A percentile compares a stretch with the other conserved stretches of the same genome.
Evolutionary conservation across 108 stramenopile genomes (phyloP).

Genomic region (Skeletonema grethae): DNA sequence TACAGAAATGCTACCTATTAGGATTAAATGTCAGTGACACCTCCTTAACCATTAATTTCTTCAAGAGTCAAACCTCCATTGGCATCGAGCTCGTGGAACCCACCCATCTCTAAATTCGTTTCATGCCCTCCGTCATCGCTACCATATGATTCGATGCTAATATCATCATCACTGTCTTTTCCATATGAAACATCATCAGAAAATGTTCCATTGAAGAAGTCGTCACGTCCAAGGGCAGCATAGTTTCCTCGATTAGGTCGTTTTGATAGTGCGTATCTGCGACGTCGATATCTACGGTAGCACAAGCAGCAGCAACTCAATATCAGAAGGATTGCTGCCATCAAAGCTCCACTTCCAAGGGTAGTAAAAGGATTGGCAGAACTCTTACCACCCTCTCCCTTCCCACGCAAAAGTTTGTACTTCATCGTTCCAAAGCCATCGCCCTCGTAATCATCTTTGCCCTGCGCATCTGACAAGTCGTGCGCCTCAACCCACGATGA

Average conservation of each 20-base stretch:
- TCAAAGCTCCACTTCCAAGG: not conserved
- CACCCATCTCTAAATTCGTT: constrained; percentile 24
- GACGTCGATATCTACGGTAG: constrained; percentile 21
- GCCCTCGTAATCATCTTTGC: not conserved
- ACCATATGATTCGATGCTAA: constrained; percentile 17
- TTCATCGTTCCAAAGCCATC: constrained; percentile 4
- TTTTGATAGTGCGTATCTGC: not conserved
- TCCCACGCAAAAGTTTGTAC: not conserved
- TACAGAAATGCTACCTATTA: not conserved
- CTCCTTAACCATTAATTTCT: constrained; percentile 31
- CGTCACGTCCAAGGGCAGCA: constrained; percentile 32
- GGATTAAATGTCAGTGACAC: too few relatives aligned
- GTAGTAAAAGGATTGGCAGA: not conserved
- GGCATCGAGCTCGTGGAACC: constrained; percentile 23
- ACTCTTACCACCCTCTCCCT: not conserved
- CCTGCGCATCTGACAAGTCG: not conserved
- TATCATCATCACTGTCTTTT: constrained; percentile 33
- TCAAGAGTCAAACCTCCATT: constrained; percentile 38
- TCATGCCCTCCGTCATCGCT: constrained; percentile 4
- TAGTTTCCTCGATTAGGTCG: constrained; percentile 19
- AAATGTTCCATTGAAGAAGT: constrained; percentile 48
- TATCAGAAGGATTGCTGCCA: not conserved
- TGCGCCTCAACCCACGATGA: constrained; percentile 2
- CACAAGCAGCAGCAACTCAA: constrained; percentile 21
- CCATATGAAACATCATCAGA: constrained; percentile 43